Conservation (phyloP, 495 filamentous ascomycete genomes). For the Daldinia loculata region DNA sequence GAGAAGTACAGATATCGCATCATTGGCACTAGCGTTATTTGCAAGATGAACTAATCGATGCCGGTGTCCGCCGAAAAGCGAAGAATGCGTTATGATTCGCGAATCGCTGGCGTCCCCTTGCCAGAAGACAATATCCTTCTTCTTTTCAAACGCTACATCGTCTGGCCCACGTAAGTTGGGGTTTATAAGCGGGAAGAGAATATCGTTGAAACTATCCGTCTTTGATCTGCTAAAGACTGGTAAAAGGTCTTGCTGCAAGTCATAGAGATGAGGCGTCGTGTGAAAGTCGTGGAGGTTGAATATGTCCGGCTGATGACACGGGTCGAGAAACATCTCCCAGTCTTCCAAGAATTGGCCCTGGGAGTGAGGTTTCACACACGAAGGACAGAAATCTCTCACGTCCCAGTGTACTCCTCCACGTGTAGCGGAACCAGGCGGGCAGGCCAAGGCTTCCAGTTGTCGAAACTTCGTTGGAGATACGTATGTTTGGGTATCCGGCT, state of each 20-base stretch:
- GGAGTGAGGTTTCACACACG: constrained; percentile 72
- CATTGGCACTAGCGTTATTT: constrained; percentile 58
- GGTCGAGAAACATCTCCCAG: constrained; percentile 69
- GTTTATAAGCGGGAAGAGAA: constrained; percentile 85
- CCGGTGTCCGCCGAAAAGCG: constrained; percentile 54
- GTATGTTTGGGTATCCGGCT: constrained; percentile 34
- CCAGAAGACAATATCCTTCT: constrained; percentile 68
- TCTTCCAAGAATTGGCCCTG: constrained; percentile 70
- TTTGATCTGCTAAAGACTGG: constrained; percentile 81
- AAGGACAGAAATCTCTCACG: constrained; percentile 64
- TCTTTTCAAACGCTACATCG: constrained; percentile 58
- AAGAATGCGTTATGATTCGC: constrained; percentile 47
- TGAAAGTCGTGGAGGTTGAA: constrained; percentile 76
- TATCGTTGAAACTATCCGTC: constrained; percentile 67
- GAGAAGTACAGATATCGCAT: constrained; percentile 52
- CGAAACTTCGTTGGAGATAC: constrained; percentile 59
- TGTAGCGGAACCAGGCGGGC: constrained; percentile 66
- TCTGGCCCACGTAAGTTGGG: constrained; percentile 67
- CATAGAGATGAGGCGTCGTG: constrained; percentile 68
- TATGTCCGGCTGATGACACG: constrained; percentile 85
- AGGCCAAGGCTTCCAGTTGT: constrained; percentile 60
- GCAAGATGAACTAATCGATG: constrained; percentile 69
- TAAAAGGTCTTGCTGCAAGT: constrained; percentile 67
- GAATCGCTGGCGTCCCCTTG: constrained; percentile 58
- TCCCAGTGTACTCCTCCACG: constrained; percentile 63